Evolutionary conservation across 208 protist genomes (phyloP), one percentile per base, ranked within the genome.

Genomic region (Leishmania tropica): DNA sequence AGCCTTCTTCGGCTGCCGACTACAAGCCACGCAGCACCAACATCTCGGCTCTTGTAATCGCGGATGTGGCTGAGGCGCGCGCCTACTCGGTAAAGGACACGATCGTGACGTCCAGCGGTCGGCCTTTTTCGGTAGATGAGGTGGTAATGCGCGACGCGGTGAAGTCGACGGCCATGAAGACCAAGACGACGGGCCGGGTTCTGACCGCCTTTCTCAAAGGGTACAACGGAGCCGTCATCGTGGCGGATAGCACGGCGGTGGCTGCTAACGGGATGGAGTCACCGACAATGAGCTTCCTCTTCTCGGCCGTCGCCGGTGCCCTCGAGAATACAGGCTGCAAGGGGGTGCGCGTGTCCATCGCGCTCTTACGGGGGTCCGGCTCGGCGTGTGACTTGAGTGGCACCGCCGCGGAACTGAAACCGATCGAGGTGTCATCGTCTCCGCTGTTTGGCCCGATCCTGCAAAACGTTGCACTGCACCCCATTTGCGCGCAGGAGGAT

Each of bases 381-480:
- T 54, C 72, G 73, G 75, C 77, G 73, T 81, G 79, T 62, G 83
- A 83, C 28, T 72, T 79, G 58, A 80, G 85, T 10, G n/a, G 83
- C 40, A 77, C 15, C 56, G 65, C 74, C 5, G 77, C 74, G 15
- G 80, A 47, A 35, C 84, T 81, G 78, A 47, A 79, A 15, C 60
- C 75, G 35, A 19, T 89, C 28, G 75, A 76, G 53, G 53, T 86
- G 1, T 62, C 80, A 5, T 87, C 86, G 11, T 92, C 89, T 19
- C 91, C 91, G 48, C 83, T 94, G 53, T 94, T 90, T 64, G 91
- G 91, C 28, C 87, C 86, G 4, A 60, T 89, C 8, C 68, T 92
- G 67, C 72, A 87, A 71, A 88, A 85, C 76, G 81, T 78, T 3
- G 21, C 31, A 45, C 84, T 92, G 53, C 81, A 87, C 79, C 54